Base-by-base conservation (phyloP, 1,139 yeast genomes). In the Hansenula lynferdii region DNA sequence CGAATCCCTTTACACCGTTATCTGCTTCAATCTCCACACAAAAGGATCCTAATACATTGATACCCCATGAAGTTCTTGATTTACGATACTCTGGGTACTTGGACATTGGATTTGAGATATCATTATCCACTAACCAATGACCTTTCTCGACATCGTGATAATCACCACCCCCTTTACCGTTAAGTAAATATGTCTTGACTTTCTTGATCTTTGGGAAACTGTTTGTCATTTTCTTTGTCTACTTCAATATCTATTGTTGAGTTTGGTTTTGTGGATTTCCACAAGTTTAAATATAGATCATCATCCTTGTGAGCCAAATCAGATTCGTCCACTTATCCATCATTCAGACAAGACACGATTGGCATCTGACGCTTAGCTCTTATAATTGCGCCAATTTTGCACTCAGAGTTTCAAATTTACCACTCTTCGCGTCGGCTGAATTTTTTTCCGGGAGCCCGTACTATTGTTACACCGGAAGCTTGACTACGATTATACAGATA, bases 31-130 rank as follows among this genome's bases (percentile, higher is more conserved):
- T 58, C 47, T 70, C 75, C 37, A 70, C 69, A 54, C 70, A 68
- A 54, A 70, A 69, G 7, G 75, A 69, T n/a, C 75, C 75, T 36
- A 70, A 53, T 9, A 70, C 75, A 48, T 70, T 70, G 57, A 70
- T 67, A 39, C 75, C 75, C 72, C 74, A 70, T 36, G 68, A 61
- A 16, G 69, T 65, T 49, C 75, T 59, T 15, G 70, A 64, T 23
- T 59, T 55, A 44, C 70, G 56, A 56, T 67, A 69, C 37, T 66
- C 71, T 17, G 64, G 64, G 52, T 61, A 69, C 44, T 65, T 65
- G 37, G 73, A 65, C 75, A 70, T 70, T 28, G 75, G 75, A 42
- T 68, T 70, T 29, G 75, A 57, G 42, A 70, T 69, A 38, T 62
- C 61, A 43, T 59, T 59, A 51, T 69, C 75, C 25, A 70, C 64